Conservation (phyloP, 23 red algal species). For the Cyanidioschyzon merolae region DNA sequence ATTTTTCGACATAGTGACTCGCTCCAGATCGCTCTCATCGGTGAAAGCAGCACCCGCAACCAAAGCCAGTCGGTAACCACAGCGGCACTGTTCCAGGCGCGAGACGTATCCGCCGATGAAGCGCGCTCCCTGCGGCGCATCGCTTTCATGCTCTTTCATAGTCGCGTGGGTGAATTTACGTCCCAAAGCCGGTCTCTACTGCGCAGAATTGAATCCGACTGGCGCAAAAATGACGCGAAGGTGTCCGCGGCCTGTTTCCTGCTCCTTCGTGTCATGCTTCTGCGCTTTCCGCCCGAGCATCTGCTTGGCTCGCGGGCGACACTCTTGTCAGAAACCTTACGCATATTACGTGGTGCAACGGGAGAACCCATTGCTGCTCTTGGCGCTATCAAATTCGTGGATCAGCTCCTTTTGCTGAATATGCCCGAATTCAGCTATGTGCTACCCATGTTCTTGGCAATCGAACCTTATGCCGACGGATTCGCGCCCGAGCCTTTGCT, state of each 20-base stretch:
- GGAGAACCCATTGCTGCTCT: not conserved
- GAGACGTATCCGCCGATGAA: not conserved
- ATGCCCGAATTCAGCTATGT: constrained; percentile 1
- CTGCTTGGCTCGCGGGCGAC: not conserved
- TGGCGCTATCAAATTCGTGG: not conserved
- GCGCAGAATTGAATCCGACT: not conserved
- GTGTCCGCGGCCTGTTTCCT: not conserved
- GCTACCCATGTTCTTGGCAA: not conserved
- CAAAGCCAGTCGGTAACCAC: not conserved
- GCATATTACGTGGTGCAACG: not conserved
- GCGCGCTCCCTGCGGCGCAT: not conserved
- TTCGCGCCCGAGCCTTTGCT: not conserved
- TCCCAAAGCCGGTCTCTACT: not conserved
- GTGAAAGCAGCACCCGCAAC: not conserved
- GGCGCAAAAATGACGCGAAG: not conserved
- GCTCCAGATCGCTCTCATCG: not conserved
- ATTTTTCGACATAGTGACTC: not conserved
- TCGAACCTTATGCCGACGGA: not conserved
- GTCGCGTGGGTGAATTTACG: not conserved
- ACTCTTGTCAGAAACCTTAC: not conserved
- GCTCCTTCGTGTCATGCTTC: not conserved
- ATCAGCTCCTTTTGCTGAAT: not conserved
- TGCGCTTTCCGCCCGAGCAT: constrained; percentile 3
- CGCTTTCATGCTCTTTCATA: constrained; percentile 13
- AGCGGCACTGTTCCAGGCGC: not conserved